Evolutionary conservation across 225 moss, liverwort and hornwort genomes (phyloP).

Genomic region (Neckera pumila): DNA sequence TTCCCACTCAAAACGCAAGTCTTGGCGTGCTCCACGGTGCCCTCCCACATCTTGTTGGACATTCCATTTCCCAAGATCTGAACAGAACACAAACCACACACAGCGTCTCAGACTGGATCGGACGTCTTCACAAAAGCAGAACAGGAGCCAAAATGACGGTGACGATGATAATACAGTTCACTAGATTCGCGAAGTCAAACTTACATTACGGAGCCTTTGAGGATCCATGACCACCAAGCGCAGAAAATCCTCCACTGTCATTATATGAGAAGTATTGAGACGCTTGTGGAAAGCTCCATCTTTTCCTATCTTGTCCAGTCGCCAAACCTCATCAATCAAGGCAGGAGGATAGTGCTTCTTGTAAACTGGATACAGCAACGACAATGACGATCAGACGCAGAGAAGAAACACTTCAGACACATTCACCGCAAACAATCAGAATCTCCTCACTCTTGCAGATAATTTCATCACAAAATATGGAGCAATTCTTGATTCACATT

Average conservation of each 20-base stretch:
- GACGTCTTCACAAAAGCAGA: background rate
- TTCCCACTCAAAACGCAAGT: background rate
- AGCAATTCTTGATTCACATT: no score
- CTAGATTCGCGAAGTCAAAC: background rate
- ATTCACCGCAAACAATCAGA: background rate
- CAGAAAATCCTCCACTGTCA: background rate
- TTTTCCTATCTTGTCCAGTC: background rate
- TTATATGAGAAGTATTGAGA: background rate
- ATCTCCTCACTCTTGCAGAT: background rate
- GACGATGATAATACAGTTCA: background rate
- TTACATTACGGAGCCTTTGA: background rate
- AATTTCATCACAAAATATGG: background rate
- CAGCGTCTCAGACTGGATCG: background rate
- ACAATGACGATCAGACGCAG: background rate
- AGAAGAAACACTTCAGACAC: background rate
- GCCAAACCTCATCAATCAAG: background rate
- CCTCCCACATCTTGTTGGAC: background rate
- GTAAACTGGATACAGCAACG: background rate
- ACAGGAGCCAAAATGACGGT: background rate
- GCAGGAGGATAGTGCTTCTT: background rate
- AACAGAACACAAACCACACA: background rate
- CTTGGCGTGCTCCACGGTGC: background rate
- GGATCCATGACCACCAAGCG: background rate
- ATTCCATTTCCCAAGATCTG: background rate
- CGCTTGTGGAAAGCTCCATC: background rate